phyloP scores from a whole-genome alignment of 2,329 filamentous ascomycete species.

The Emydomyces testavorans region DNA sequence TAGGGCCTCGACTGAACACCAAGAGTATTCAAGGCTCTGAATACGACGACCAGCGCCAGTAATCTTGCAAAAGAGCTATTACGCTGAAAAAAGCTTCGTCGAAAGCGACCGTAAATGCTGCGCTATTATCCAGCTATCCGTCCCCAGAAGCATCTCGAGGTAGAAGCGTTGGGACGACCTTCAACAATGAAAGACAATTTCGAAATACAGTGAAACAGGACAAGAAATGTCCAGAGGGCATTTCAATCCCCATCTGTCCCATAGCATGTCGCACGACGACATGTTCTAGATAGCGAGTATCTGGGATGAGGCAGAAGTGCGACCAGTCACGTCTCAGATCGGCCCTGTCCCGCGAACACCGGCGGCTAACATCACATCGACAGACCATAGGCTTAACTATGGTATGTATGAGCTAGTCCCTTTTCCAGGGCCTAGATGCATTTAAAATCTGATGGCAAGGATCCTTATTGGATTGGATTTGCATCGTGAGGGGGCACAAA shows the following conservation, averaged over 20 bases:
- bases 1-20: background rate
- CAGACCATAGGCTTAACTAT: no score
- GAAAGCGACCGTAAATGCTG: no score
- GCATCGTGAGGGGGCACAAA: no score
- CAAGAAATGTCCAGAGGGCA: background rate
- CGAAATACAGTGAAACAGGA: conserved; percentile 5
- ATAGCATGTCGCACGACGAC: background rate
- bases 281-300: background rate
- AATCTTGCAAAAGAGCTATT: background rate
- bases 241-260: background rate
- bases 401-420: no score
- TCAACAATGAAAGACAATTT: background rate
- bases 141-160: background rate
- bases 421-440: background rate
- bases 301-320: conserved; percentile 9
- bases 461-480: background rate
- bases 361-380: background rate
- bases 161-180: background rate
- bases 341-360: background rate
- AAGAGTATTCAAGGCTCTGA: no score
- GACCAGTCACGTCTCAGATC: conserved; percentile 11
- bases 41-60: conserved; percentile 8
- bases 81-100: background rate
- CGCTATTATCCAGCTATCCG: background rate
- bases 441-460: background rate